These are phyloP conservation scores for Podila horticola DNA, from an alignment of 192 early-diverging fungal species.

Conservation along the genomic window DNA sequence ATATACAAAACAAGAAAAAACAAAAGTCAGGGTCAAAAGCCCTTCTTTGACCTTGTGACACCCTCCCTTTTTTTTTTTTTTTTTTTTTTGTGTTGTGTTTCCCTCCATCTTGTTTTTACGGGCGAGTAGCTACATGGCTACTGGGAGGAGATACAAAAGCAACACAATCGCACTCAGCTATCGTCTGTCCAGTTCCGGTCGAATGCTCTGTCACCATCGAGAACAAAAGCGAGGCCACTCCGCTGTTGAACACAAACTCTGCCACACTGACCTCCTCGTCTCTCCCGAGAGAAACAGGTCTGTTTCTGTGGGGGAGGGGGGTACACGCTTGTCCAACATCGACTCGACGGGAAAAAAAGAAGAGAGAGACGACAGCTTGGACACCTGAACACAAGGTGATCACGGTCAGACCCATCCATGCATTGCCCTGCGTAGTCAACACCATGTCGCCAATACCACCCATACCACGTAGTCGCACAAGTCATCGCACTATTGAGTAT, in stretches of 20 bases:
- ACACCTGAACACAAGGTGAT: slow-evolving; percentile 1
- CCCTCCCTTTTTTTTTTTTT: background rate
- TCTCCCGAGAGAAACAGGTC: background rate
- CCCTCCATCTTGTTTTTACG: no score
- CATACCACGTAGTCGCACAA: background rate
- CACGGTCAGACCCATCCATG: background rate
- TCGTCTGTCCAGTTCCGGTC: no score
- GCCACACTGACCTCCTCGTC: no score
- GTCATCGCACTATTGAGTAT: background rate
- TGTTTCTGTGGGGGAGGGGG: background rate
- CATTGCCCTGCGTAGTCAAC: background rate
- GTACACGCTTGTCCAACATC: background rate
- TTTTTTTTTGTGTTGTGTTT: background rate
- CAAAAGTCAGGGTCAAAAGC: no score
- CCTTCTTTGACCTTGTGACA: background rate
- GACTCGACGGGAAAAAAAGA: background rate
- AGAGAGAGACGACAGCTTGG: background rate
- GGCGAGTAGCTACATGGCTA: no score
- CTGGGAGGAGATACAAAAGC: no score
- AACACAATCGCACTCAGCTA: no score
- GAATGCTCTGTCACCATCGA: no score
- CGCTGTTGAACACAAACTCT: no score
- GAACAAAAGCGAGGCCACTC: no score
- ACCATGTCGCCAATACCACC: background rate
- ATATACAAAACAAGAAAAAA: no score